These are phyloP conservation scores for Leucosporidium yakuticum DNA, from an alignment of 768 basidiomycete species.

Conservation along the genomic window DNA sequence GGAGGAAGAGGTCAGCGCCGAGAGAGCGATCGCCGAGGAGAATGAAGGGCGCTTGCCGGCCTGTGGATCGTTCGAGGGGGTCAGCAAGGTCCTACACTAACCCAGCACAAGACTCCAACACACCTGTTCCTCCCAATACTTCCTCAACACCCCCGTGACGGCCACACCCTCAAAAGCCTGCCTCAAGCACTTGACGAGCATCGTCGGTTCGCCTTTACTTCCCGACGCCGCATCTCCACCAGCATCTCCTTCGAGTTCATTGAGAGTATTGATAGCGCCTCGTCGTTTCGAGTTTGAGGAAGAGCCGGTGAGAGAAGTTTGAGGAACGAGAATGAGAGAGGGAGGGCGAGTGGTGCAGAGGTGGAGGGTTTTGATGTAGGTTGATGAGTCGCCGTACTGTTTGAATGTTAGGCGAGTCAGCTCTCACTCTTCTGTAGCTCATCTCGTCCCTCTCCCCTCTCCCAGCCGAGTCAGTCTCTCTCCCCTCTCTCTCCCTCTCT, in stretches of 20 bases:
- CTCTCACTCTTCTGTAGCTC: too few species aligned
- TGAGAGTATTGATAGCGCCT: too few species aligned
- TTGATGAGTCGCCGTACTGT: constrained; percentile 77
- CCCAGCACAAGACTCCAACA: constrained; percentile 48
- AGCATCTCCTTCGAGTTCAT: too few species aligned
- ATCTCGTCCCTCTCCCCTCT: background rate
- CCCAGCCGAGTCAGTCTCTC: background rate
- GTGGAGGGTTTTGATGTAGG: constrained; percentile 80
- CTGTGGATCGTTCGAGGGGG: too few species aligned
- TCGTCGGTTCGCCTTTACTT: constrained; percentile 45
- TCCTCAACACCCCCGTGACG: constrained; percentile 65
- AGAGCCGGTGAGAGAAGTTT: constrained; percentile 49
- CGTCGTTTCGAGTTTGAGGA: background rate
- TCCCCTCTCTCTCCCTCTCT: background rate
- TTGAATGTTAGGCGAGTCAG: background rate
- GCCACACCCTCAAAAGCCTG: constrained; percentile 66
- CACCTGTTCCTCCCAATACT: constrained; percentile 77
- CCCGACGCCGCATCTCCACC: too few species aligned
- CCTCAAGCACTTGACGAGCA: constrained; percentile 64
- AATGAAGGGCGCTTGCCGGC: too few species aligned
- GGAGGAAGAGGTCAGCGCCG: too few species aligned
- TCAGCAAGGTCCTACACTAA: too few species aligned
- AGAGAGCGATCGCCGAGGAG: background rate
- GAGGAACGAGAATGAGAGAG: constrained; percentile 66
- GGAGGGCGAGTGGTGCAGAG: constrained; percentile 76